phyloP scores from a whole-genome alignment of 805 yeast species.

The Zygotorulaspora chibaensis region DNA sequence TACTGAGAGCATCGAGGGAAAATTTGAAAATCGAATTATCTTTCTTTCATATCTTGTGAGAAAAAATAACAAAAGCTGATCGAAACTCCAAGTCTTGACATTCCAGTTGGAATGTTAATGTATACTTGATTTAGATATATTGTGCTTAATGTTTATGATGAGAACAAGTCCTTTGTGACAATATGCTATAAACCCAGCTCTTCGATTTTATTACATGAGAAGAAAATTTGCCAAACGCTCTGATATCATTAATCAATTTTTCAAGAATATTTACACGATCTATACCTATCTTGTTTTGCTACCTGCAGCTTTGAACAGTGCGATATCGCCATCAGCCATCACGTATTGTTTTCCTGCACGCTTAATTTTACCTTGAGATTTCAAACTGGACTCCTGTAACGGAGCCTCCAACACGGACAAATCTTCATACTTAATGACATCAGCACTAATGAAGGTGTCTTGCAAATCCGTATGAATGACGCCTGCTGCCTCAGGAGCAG shows the following conservation, averaged over 20 bases:
- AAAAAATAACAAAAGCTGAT: too few species aligned
- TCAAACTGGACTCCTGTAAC: conserved; percentile 25
- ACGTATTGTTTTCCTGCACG: conserved; percentile 66
- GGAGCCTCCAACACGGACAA: conserved; percentile 31
- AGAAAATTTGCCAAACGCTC: conserved; percentile 37
- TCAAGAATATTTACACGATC: conserved; percentile 2
- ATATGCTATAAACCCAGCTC: conserved; percentile 41
- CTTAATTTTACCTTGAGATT: conserved; percentile 28
- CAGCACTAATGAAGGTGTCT: conserved; percentile 75
- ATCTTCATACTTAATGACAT: conserved; percentile 66
- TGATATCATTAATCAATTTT: conserved; percentile 24
- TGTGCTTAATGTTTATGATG: conserved; percentile 33
- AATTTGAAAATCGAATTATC: too few species aligned
- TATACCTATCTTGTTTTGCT: conserved; percentile 43
- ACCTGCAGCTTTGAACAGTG: conserved; percentile 67
- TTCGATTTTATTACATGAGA: conserved; percentile 37
- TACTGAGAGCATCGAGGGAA: too few species aligned
- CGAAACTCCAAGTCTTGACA: too few species aligned
- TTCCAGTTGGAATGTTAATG: conserved; percentile 7
- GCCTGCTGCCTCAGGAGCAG: conserved; percentile 88
- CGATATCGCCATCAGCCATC: conserved; percentile 81
- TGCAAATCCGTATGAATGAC: conserved; percentile 82
- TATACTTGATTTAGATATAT: background rate
- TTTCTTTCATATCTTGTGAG: too few species aligned
- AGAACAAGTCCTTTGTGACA: conserved; percentile 37